Evolutionary conservation across 2,329 filamentous ascomycete genomes (phyloP), one percentile per base, ranked within the genome.

Genomic region (Parafenestella ontariensis): DNA sequence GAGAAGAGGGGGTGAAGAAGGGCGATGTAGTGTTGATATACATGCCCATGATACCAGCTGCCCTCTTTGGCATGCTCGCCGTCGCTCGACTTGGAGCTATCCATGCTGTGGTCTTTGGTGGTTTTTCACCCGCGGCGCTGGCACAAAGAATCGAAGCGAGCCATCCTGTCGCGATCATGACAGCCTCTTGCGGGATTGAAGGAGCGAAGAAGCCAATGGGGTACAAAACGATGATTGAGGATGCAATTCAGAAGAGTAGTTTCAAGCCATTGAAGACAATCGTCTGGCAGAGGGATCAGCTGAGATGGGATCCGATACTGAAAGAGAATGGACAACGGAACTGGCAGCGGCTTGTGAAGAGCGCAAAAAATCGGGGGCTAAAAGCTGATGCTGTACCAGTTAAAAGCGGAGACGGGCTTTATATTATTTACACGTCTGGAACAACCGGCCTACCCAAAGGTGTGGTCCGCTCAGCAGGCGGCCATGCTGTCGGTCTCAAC

Each of bases 11-110:
- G 0, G 89, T 97, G 5, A 82, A 82, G 62, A 91, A 85, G 75
- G 92, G 93, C 1, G 91, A 97, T 78, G 89, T 95, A 0, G 91
- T 97, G 5, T 83, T 97, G 59, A 85, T 97, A 24, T 98, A 97
- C 76, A 96, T 97, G 93, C 93, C 93, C 49, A 97, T 97, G 93
- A 91, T 97, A 39, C 93, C 94, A 0, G 88, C 91, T 0, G 90
- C 92, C 1, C 74, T 96, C n/a, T 87, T 96, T 58, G 93, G 90
- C 9, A 92, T 95, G 61, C 85, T 97, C 3, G 92, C 94, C 21
- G 85, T 90, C 54, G 87, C 87, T 56, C 86, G 92, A 9, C 81
- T 97, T 0, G 94, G 93, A 10, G 94, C 92, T 15, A 87, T 97
- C 47, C 94, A 98, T 72, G 88, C 91, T 3, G 91, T 96, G 4